Percentiles rank a stretch among this genome's conserved stretches.
Evolutionary conservation across 805 yeast genomes (phyloP).

Genomic region (Cyberlindnera bimundalis): DNA sequence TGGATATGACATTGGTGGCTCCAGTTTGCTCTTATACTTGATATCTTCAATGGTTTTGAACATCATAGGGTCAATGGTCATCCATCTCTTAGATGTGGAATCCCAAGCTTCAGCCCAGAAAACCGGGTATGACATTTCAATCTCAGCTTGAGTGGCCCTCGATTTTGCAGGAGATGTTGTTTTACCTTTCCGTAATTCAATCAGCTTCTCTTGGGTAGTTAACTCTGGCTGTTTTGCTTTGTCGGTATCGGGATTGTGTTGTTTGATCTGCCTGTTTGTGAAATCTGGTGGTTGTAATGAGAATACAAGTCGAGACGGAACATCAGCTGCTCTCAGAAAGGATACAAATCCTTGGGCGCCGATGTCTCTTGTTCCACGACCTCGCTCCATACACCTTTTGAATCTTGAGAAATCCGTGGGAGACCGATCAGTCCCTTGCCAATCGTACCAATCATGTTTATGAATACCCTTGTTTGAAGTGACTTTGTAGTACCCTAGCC

Average conservation of each 20-base stretch:
- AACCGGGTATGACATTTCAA: conserved; percentile 52
- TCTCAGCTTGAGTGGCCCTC: conserved; percentile 19
- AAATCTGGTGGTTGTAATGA: conserved; percentile 92
- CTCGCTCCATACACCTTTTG: conserved; percentile 36
- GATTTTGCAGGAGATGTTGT: conserved; percentile 3
- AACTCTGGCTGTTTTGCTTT: background rate
- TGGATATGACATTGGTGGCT: conserved; percentile 64
- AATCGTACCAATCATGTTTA: conserved; percentile 44
- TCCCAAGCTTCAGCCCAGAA: conserved; percentile 98
- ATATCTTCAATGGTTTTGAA: conserved; percentile 61
- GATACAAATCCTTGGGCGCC: conserved; percentile 88
- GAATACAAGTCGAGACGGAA: conserved; percentile 71
- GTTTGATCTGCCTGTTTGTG: conserved; percentile 34
- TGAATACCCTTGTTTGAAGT: conserved; percentile 34
- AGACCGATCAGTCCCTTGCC: conserved; percentile 20
- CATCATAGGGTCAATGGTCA: conserved; percentile 80
- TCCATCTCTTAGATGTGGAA: conserved; percentile 63
- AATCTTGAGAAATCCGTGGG: conserved; percentile 39
- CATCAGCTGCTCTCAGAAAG: conserved; percentile 62
- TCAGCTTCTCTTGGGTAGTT: conserved; percentile 16
- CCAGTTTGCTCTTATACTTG: conserved; percentile 52
- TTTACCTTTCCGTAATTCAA: conserved; percentile 23
- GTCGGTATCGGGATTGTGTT: background rate
- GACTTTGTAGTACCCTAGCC: conserved; percentile 54
- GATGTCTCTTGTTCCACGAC: conserved; percentile 70